Evolutionary conservation across 148 eudicot genomes (phyloP).

Genomic region (Vaccinium myrtillus): DNA sequence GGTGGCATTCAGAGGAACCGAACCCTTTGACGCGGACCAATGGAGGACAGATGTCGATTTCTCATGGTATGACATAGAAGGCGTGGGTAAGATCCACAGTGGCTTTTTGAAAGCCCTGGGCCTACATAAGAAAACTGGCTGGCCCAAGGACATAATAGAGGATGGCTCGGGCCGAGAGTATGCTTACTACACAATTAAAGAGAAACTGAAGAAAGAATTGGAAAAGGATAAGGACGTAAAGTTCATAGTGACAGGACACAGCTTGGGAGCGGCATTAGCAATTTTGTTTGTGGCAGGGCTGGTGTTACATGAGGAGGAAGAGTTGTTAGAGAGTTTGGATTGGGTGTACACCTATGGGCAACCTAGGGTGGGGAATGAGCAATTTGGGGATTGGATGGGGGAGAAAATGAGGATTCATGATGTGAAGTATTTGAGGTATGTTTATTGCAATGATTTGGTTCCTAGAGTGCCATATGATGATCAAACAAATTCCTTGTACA

Average conservation of each 20-base stretch:
- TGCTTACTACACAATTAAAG: conserved; percentile 61
- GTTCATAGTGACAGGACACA: conserved; percentile 65
- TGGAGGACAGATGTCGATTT: conserved; percentile 63
- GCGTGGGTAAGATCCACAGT: conserved; percentile 57
- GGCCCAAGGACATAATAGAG: conserved; percentile 42
- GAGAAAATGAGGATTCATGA: conserved; percentile 38
- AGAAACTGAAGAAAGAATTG: conserved; percentile 35
- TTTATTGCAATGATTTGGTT: conserved; percentile 73
- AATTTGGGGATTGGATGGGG: conserved; percentile 71
- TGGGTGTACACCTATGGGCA: conserved; percentile 85
- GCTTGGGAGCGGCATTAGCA: conserved; percentile 79
- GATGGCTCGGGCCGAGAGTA: conserved; percentile 16
- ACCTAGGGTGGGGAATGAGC: conserved; percentile 68
- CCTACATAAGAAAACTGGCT: conserved; percentile 41
- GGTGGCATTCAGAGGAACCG: conserved; percentile 71
- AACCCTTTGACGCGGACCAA: conserved; percentile 49
- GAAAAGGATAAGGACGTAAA: conserved; percentile 36
- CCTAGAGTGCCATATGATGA: conserved; percentile 75
- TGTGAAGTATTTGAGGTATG: conserved; percentile 61
- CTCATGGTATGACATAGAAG: conserved; percentile 47
- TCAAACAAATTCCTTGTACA: conserved; percentile 37
- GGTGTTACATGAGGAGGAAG: conserved; percentile 53
- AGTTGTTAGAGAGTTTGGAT: conserved; percentile 46
- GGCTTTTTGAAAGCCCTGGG: conserved; percentile 87
- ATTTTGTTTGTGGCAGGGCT: conserved; percentile 50